Percentiles rank a stretch among this genome's conserved stretches.
Evolutionary conservation across 2,329 filamentous ascomycete species (phyloP).

Genomic region (Ascosphaera acerosa): DNA sequence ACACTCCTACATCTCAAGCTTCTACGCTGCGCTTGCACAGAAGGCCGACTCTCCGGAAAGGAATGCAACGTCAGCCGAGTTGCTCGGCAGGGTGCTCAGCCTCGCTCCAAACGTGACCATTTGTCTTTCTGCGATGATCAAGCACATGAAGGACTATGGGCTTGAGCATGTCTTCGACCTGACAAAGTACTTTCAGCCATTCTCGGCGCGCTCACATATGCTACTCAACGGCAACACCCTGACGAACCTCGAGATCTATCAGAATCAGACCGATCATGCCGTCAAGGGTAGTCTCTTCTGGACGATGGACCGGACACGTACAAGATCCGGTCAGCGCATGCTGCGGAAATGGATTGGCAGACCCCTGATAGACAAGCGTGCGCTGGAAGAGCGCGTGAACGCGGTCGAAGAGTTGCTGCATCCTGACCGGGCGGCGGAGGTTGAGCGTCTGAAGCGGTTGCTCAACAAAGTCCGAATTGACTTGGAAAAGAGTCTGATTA

Average conservation of each 20-base stretch:
- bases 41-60: conserved; percentile 27
- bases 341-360: conserved; percentile 88
- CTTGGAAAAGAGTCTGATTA: conserved; percentile 74
- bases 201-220: conserved; percentile 88
- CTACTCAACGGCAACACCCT: conserved; percentile 84
- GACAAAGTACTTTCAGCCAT: conserved; percentile 91
- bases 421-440: conserved; percentile 35
- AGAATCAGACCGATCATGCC: conserved; percentile 70
- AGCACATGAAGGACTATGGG: conserved; percentile 71
- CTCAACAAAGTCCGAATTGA: conserved; percentile 50
- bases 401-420: conserved; percentile 71
- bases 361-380: conserved; percentile 50
- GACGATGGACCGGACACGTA: conserved; percentile 80
- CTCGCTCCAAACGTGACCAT: conserved; percentile 69
- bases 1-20: conserved; percentile 70
- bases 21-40: conserved; percentile 57
- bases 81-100: conserved; percentile 67
- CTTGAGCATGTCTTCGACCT: conserved; percentile 87
- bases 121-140: conserved; percentile 91
- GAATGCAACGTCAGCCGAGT: conserved; percentile 22
- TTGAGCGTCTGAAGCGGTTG: conserved; percentile 49
- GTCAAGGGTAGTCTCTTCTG: conserved; percentile 81
- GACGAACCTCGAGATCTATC: conserved; percentile 82
- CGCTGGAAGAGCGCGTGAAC: conserved; percentile 51
- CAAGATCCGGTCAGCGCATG: conserved; percentile 65